Evolutionary conservation across 345 rosid genomes (phyloP).

Genomic region (Geranium rotundifolium): DNA sequence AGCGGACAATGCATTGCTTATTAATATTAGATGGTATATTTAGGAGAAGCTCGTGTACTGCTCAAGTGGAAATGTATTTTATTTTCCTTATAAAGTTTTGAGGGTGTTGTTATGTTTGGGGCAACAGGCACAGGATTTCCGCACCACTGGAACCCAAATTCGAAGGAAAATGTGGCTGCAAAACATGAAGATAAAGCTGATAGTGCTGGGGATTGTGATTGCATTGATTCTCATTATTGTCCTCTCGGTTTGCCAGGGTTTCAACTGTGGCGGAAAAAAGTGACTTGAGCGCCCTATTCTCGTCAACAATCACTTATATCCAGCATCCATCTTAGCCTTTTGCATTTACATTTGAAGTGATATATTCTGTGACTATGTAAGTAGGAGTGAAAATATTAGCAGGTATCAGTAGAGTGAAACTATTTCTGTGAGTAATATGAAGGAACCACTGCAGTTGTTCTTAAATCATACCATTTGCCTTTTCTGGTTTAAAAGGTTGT

Average conservation of each 20-base stretch:
- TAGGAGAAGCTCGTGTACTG: background rate
- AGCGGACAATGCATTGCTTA: no score
- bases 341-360: background rate
- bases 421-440: slow-evolving; percentile 13
- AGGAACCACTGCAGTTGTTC: slow-evolving; percentile 5
- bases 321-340: background rate
- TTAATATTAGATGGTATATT: no score
- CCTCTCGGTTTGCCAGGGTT: slow-evolving; percentile 33
- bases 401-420: slow-evolving; percentile 1
- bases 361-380: slow-evolving; percentile 6
- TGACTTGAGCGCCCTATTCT: slow-evolving; percentile 10
- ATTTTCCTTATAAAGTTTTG: background rate
- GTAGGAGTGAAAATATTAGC: slow-evolving; percentile 12
- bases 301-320: background rate
- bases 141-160: slow-evolving; percentile 23
- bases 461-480: background rate
- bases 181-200: slow-evolving; percentile 36
- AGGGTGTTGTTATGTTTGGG: background rate
- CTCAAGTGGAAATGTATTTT: background rate
- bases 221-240: slow-evolving; percentile 35
- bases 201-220: slow-evolving; percentile 29
- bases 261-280: slow-evolving; percentile 16
- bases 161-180: slow-evolving; percentile 41
- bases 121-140: slow-evolving; percentile 32
- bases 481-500: background rate